Conservation (phyloP, 176 grass and related monocot genomes). For the Avena sativa region DNA sequence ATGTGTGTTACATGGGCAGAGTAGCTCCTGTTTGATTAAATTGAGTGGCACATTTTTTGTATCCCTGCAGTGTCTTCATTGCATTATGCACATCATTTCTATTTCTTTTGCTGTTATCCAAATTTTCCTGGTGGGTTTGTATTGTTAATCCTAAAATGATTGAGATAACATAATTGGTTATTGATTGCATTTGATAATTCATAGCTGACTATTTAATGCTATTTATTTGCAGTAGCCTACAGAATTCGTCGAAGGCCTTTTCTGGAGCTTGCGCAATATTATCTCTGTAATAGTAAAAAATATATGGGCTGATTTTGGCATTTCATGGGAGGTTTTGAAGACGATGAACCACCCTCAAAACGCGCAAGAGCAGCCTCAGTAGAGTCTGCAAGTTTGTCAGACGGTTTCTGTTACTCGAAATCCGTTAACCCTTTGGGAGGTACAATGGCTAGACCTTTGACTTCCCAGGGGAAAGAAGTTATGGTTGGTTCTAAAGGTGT, state of each 20-base stretch:
- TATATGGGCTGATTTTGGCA: constrained; percentile 87
- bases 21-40: neutral
- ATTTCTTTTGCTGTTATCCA: neutral
- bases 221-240: constrained; percentile 47
- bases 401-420: constrained; percentile 59
- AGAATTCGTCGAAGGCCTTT: constrained; percentile 6
- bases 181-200: constrained; percentile 32
- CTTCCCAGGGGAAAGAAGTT: constrained; percentile 77
- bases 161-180: neutral
- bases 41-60: neutral
- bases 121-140: neutral
- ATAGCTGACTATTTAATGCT: constrained; percentile 11
- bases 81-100: neutral
- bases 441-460: constrained; percentile 84
- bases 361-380: constrained; percentile 73
- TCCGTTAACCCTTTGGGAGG: constrained; percentile 79
- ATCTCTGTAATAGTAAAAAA: constrained; percentile 47
- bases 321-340: constrained; percentile 96
- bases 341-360: constrained; percentile 88
- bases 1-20: constrained; percentile 9
- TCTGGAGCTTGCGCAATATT: constrained; percentile 30
- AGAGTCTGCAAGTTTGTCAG: constrained; percentile 55
- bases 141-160: neutral
- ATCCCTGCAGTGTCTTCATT: neutral
- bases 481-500: constrained; percentile 84